phyloP scores from a whole-genome alignment of 2,329 filamentous ascomycete genomes.

The Fusarium ambrosium region DNA sequence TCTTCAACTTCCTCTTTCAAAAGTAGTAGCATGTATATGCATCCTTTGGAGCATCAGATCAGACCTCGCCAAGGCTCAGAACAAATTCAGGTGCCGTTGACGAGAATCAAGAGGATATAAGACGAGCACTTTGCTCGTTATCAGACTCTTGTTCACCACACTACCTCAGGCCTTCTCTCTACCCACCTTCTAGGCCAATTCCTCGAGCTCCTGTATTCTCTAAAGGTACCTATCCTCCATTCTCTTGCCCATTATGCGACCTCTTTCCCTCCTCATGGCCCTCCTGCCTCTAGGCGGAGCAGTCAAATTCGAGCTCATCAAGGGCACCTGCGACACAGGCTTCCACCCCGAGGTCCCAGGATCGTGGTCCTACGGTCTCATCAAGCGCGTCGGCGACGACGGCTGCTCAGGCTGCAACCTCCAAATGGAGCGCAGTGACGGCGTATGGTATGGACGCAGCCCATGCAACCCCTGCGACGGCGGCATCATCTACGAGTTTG shows the following conservation, averaged over 20 bases:
- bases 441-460: neutral
- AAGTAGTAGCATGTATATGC: neutral
- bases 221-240: neutral
- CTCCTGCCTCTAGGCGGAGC: neutral
- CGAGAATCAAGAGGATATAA: neutral
- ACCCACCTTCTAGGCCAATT: neutral
- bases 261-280: neutral
- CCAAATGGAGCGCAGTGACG: neutral
- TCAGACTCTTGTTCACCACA: neutral
- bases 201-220: neutral
- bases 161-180: neutral
- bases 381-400: conserved; percentile 4
- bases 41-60: neutral
- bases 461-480: neutral
- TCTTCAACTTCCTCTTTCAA: neutral
- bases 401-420: neutral
- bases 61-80: neutral
- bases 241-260: neutral
- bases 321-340: neutral
- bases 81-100: neutral
- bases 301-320: conserved; percentile 4
- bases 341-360: neutral
- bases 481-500: neutral
- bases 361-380: neutral
- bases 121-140: neutral